These are phyloP conservation scores for Lactarius vividus DNA, from an alignment of 768 basidiomycete species.

Conservation along the genomic window DNA sequence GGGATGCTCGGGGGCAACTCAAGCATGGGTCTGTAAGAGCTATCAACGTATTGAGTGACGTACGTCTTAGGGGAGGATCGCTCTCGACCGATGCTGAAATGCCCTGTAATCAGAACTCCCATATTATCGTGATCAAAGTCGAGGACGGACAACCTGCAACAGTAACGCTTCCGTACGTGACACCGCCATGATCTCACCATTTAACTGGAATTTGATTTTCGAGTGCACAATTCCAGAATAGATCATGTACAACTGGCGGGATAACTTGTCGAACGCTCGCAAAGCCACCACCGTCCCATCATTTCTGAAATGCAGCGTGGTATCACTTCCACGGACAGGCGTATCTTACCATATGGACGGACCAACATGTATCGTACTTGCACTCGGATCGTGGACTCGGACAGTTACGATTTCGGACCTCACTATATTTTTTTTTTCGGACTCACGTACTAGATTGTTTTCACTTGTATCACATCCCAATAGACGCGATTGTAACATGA, in stretches of 20 bases:
- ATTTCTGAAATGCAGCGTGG: slow-evolving; percentile 3
- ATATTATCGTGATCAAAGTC: slow-evolving; percentile 50
- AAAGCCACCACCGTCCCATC: background rate
- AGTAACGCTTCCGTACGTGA: slow-evolving; percentile 58
- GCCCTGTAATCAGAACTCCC: slow-evolving; percentile 49
- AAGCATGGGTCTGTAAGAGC: slow-evolving; percentile 59
- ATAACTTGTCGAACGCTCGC: background rate
- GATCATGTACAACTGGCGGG: slow-evolving; percentile 20
- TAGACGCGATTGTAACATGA: slow-evolving; percentile 9
- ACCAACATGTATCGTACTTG: slow-evolving; percentile 16
- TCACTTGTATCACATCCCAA: slow-evolving; percentile 11
- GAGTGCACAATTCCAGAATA: slow-evolving; percentile 1
- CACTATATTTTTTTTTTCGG: background rate
- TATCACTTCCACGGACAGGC: background rate
- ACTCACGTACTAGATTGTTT: slow-evolving; percentile 15
- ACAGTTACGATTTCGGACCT: slow-evolving; percentile 11
- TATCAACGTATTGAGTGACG: slow-evolving; percentile 55
- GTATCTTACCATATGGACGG: slow-evolving; percentile 13
- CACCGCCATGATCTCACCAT: background rate
- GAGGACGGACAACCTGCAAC: slow-evolving; percentile 41
- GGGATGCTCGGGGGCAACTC: slow-evolving; percentile 51
- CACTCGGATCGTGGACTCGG: background rate
- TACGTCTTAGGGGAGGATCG: slow-evolving; percentile 34
- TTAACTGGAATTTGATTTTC: background rate
- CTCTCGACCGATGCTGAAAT: slow-evolving; percentile 2